Evolutionary conservation across 352 stramenopile species (phyloP), one percentile per base, ranked within the genome.

Genomic region (Globisporangium middletonii): DNA sequence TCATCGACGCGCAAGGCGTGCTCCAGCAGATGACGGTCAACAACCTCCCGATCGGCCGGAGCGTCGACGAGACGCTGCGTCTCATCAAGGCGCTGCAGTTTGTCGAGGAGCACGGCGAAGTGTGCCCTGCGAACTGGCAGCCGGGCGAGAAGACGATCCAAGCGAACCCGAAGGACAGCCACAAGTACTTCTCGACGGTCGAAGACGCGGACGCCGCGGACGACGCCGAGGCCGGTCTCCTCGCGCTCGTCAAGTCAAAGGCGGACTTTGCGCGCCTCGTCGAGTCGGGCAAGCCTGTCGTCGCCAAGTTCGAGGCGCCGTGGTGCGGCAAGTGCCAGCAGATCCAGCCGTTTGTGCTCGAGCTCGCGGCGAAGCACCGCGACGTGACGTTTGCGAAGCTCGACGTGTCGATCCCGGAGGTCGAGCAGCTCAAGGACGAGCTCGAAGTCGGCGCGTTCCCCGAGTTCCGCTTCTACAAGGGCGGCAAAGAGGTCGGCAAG

Each of bases 51-150:
- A 93, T 97, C 52, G 91, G 91, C 26, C 84, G 91, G 67, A 96
- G 73, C 63, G 91, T 97, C 0, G 92, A 98, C 63, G 93, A 98
- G 71, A 96, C 85, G 7, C 67, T 98, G 56, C 86, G 93, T 54
- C 72, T 98, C 4, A 77, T 98, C 47, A 73, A 97, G 71, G 93
- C 92, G 23, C 82, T 98, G 69, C 88, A 98, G 76, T 98, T 97
- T 63, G 66, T 86, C 27, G 92, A 92, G 45, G 86, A 97, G 63
- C 88, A 97, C 68, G 90, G 89, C 53, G 92, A 98, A 67, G 85
- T 94, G 62, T 98, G 92, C 69, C 93, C 92, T 7, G 90, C 90
- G 33, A 96, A 96, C 72, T 98, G 92, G 93, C 80, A 96, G 72
- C 90, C 92, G 15, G 93, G 92, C 23, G 79, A 82, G 55, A 89